Base-by-base conservation (phyloP, 495 filamentous ascomycete genomes). In the Trichocladium antarcticum region DNA sequence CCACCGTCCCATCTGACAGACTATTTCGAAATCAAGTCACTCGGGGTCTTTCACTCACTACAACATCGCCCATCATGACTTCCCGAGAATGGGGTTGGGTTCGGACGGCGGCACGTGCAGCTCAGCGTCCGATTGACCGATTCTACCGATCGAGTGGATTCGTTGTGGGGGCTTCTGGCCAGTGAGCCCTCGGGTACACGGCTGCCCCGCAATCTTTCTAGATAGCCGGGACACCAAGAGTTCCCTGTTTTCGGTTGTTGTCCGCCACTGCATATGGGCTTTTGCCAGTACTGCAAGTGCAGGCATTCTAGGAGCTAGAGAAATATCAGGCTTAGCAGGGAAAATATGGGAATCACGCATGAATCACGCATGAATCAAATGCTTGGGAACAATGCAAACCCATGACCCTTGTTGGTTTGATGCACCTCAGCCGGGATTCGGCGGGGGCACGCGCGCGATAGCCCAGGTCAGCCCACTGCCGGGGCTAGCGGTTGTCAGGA, bases 391-490 rank as follows among this genome's bases (percentile, higher is more conserved):
- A 32, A 29, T 29, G 27, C 27, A 29, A 29, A 10, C 27, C 5
- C 27, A 29, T 29, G 10, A 5, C 27, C 27, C 27, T 29, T 5
- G 27, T 14, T 5, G 7, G 31, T 14, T 14, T 10, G 31, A 11
- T 11, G 31, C 10, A 5, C 9, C 32, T 12, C 19, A 41, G 2
- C 24, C 37, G 19, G 46, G 46, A 6, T 27, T 16, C 21, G 28
- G 21, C 21, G 15, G 10, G 38, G 31, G n/a, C 6, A 32, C 39
- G 31, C 39, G 14, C 38, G 47, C 32, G 22, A 28, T 12, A 12
- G 20, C 0, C 37, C 22, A 24, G 22, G 39, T 37, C 47, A 37
- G 24, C 39, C 43, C 43, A 53, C 29, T 42, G 19, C 43, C 50
- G 22, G 47, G 15, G 28, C 29, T 31, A 4, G 16, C 28, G 49